Base-by-base conservation (phyloP, 2,329 filamentous ascomycete genomes). In the Pseudogymnoascus sp. region DNA sequence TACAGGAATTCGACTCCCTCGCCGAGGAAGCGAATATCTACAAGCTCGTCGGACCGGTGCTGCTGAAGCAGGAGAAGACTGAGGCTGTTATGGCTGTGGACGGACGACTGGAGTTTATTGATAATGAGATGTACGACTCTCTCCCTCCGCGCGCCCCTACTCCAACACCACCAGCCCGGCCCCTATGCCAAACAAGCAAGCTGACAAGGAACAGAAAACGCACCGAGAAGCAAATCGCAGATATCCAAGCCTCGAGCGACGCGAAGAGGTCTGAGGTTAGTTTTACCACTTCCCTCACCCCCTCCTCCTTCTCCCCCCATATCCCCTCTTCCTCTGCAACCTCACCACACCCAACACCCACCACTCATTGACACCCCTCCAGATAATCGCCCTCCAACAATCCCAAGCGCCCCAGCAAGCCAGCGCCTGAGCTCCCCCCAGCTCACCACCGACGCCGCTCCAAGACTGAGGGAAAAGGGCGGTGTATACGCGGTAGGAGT, bases 31-130 rank as follows among this genome's bases (percentile, higher is more conserved):
- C 95, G 71, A 91, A 86, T 66, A 96, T 99, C 75, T 99, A 96
- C 84, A 99, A 97, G 77, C 85, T 97, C 42, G 86, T 96, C 55
- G 94, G 94, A 0, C 94, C 94, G 0, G 90, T 97, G 5, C 79
- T 99, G 38, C 76, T 99, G 71, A 97, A 97, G 81, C 94, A 99
- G 76, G 94, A 97, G 63, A 92, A 90, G 75, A 79, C 85, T 1
- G 94, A 99, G 74, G 94, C 94, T 0, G 86, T 92, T 67, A 89
- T 90, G 80, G 92, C 92, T 0, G 94, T 99, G 15, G 91, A 95
- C 69, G 91, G 91, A 17, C 86, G 94, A 25, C 75, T 99, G 59
- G 92, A 96, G 67, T 97, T 93, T 72, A 99, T 99, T 67, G 84
- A 87, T 67, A 91, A 93, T 71, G 93, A 99, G 73, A 94, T 97